These are phyloP conservation scores for Epichloe sylvatica DNA, from an alignment of 2,329 filamentous ascomycete species.

Conservation along the genomic window DNA sequence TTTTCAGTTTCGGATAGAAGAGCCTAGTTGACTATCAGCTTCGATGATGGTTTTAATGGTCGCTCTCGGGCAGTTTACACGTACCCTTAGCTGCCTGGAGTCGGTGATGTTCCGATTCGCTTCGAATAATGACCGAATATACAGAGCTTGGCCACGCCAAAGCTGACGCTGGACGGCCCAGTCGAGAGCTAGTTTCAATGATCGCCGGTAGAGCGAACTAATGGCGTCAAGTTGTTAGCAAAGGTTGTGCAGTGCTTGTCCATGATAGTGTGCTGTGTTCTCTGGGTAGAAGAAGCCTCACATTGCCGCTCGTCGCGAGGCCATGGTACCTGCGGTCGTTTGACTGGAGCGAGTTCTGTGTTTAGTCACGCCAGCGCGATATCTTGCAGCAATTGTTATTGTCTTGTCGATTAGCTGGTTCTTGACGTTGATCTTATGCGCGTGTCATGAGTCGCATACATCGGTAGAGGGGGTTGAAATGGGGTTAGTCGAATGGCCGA, in stretches of 20 bases:
- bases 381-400: too few relatives aligned
- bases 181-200: slow-evolving; percentile 83
- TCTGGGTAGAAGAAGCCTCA: slow-evolving; percentile 19
- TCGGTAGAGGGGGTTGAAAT: too few relatives aligned
- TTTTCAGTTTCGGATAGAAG: slow-evolving; percentile 80
- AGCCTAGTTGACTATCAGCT: slow-evolving; percentile 37
- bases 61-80: slow-evolving; percentile 9
- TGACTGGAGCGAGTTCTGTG: too few relatives aligned
- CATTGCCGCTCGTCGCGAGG: slow-evolving; percentile 34
- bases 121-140: slow-evolving; percentile 90
- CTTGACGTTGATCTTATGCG: background rate
- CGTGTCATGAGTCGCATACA: background rate
- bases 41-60: background rate
- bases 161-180: slow-evolving; percentile 88
- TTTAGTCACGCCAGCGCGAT: too few relatives aligned
- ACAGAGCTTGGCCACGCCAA: slow-evolving; percentile 91
- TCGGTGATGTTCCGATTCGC: slow-evolving; percentile 77
- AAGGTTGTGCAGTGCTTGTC: background rate
- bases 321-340: slow-evolving; percentile 8
- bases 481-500: background rate
- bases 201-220: slow-evolving; percentile 75
- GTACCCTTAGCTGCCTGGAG: slow-evolving; percentile 72
- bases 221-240: background rate
- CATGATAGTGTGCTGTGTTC: background rate
- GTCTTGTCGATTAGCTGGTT: too few relatives aligned